These are phyloP conservation scores for Xanthoparmelia taractica DNA, from an alignment of 495 filamentous ascomycete genomes.

Conservation along the genomic window DNA sequence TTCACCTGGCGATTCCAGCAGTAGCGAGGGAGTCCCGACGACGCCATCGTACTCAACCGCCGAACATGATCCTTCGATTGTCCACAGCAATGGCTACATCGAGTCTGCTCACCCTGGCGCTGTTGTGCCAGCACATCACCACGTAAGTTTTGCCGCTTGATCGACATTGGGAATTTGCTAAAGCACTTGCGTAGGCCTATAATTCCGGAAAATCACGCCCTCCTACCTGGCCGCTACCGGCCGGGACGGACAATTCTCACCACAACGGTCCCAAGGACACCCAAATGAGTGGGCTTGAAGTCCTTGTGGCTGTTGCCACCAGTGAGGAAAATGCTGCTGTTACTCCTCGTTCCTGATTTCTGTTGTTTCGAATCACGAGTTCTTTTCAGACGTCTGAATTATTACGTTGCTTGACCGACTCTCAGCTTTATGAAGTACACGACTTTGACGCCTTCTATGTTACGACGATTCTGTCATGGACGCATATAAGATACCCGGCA, in stretches of 20 bases:
- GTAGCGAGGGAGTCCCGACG: conserved; percentile 56
- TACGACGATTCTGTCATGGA: conserved; percentile 15
- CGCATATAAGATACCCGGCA: conserved; percentile 21
- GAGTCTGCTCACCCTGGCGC: conserved; percentile 44
- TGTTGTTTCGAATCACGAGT: not conserved
- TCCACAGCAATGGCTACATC: conserved; percentile 55
- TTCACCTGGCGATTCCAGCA: conserved; percentile 65
- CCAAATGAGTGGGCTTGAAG: conserved; percentile 67
- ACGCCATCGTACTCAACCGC: conserved; percentile 55
- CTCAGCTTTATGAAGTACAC: conserved; percentile 11
- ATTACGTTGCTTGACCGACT: conserved; percentile 10
- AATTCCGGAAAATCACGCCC: conserved; percentile 29
- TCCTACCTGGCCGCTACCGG: conserved; percentile 26
- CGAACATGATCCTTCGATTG: conserved; percentile 58
- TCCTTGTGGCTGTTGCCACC: conserved; percentile 82
- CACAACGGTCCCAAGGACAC: conserved; percentile 28
- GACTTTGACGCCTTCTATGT: conserved; percentile 15
- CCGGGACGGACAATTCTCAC: conserved; percentile 13
- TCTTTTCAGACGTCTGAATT: conserved; percentile 15
- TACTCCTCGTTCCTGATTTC: conserved; percentile 7
- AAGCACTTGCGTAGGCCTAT: not conserved
- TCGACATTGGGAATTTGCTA: not conserved
- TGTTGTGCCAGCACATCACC: conserved; percentile 37
- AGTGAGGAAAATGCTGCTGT: conserved; percentile 54
- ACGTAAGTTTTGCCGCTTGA: conserved; percentile 29